phyloP scores from a whole-genome alignment of 805 yeast genomes.

The Candida coquimbonensis region DNA sequence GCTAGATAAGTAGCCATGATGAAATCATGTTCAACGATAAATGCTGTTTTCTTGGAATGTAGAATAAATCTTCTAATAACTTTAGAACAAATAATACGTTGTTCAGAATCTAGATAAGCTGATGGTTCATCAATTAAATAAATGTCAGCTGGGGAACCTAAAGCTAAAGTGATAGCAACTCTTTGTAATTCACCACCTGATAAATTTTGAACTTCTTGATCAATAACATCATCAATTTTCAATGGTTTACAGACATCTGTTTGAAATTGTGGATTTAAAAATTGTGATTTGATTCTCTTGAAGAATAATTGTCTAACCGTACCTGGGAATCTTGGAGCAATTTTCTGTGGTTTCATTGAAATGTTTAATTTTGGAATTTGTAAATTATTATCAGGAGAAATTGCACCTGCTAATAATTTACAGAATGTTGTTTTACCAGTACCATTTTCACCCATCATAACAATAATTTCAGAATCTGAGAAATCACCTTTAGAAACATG shows the following conservation, averaged over 20 bases:
- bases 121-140: slow-evolving; percentile 98
- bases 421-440: slow-evolving; percentile 99
- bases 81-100: slow-evolving; percentile 98
- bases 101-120: slow-evolving; percentile 98
- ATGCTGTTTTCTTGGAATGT: slow-evolving; percentile 98
- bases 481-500: slow-evolving; percentile 81
- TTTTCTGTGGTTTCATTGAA: slow-evolving; percentile 98
- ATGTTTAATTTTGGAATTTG: slow-evolving; percentile 85
- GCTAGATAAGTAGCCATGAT: slow-evolving; percentile 99
- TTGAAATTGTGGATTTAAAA: slow-evolving; percentile 95
- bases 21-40: slow-evolving; percentile 98
- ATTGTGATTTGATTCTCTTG: slow-evolving; percentile 91
- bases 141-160: slow-evolving; percentile 93
- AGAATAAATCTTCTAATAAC: slow-evolving; percentile 94
- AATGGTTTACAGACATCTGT: slow-evolving; percentile 96
- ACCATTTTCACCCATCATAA: slow-evolving; percentile 99
- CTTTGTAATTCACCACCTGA: slow-evolving; percentile 99
- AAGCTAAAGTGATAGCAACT: slow-evolving; percentile 92
- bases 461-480: slow-evolving; percentile 93
- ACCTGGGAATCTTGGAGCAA: slow-evolving; percentile 98
- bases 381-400: slow-evolving; percentile 75
- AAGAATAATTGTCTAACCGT: slow-evolving; percentile 96
- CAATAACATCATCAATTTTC: slow-evolving; percentile 87
- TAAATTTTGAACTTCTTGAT: slow-evolving; percentile 94
- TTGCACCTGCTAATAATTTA: slow-evolving; percentile 88